Base-by-base conservation (phyloP, 768 basidiomycete species). In the Cystobasidium tubakii region DNA sequence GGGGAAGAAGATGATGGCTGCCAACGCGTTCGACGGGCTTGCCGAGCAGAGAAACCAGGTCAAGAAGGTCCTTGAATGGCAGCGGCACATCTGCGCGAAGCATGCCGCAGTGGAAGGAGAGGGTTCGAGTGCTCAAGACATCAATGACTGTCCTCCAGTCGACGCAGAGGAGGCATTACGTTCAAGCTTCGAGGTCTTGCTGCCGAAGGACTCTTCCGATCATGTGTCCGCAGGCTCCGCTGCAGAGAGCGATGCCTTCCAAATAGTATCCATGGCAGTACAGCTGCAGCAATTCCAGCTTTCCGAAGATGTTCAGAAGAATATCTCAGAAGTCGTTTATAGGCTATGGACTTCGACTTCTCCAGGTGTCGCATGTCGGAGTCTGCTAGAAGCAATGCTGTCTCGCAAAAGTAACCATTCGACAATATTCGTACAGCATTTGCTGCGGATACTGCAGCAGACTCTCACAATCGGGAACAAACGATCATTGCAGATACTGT, bases 391-490 rank as follows among this genome's bases (percentile, higher is more conserved):
- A 34, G 44, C 44, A 25, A 42, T 67, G 15, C 44, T 67, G 19
- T 6, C 34, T n/a, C 25, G 43, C 4, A 23, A 67, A 67, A 44
- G 44, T 71, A 54, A n/a, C 9, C 7, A 50, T 60, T 4, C 13
- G 15, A 6, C 50, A 33, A 21, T 13, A 43, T 46, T 71, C 17
- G 69, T 71, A n/a, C 3, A n/a, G 21, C 27, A 13, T 21, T 23
- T 71, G n/a, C 69, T 71, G 21, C 50, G 39, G 33, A 33, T 69
- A 34, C n/a, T 69, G 10, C 44, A 54, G 29, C 46, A 25, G 29
- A 54, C 39, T 55, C 42, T 69, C 66, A 50, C 39, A 29, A 17
- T 55, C 13, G 69, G 69, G 17, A 71, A 60, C 36, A 71, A 71
- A 55, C 55, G 54, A 3, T 27, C 53, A 54, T 19, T 71, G 2